These are phyloP conservation scores for Conticribra guillardii DNA, from an alignment of 108 stramenopile genomes.

Conservation along the genomic window DNA sequence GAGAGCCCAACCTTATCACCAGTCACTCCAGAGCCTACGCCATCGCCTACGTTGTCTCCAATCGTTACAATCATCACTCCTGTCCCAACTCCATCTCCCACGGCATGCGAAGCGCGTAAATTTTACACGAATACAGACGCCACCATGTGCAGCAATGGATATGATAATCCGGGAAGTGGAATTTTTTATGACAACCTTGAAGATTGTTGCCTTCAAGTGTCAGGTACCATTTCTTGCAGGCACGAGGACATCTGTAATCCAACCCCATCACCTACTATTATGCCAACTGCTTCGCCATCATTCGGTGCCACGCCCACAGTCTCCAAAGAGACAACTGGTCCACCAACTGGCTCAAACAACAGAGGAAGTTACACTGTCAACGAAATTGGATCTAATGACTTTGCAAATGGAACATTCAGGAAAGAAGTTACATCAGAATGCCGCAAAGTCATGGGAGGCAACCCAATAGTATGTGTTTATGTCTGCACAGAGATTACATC, in stretches of 20 bases:
- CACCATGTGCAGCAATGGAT: constrained; percentile 20
- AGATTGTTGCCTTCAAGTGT: neutral
- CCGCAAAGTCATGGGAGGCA: constrained; percentile 2
- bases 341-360: constrained; percentile 9
- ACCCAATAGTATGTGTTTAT: constrained; percentile 3
- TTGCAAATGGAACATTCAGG: neutral
- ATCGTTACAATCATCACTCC: neutral
- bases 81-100: constrained; percentile 12
- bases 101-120: constrained; percentile 5
- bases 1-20: neutral
- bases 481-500: constrained; percentile 5
- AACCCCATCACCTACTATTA: neutral
- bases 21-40: constrained; percentile 9
- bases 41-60: neutral
- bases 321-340: constrained; percentile 27
- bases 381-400: neutral
- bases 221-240: neutral
- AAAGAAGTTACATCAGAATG: neutral
- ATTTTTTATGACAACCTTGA: neutral
- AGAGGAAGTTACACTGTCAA: neutral
- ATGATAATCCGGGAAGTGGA: neutral
- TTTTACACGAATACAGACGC: neutral
- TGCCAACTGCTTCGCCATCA: constrained; percentile 11
- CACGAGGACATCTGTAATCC: constrained; percentile 9
- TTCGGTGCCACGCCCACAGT: constrained; percentile 33